Evolutionary conservation across 306 rosid species (phyloP), one percentile per base, ranked within the genome.

Genomic region (Echinosophora koreensis): DNA sequence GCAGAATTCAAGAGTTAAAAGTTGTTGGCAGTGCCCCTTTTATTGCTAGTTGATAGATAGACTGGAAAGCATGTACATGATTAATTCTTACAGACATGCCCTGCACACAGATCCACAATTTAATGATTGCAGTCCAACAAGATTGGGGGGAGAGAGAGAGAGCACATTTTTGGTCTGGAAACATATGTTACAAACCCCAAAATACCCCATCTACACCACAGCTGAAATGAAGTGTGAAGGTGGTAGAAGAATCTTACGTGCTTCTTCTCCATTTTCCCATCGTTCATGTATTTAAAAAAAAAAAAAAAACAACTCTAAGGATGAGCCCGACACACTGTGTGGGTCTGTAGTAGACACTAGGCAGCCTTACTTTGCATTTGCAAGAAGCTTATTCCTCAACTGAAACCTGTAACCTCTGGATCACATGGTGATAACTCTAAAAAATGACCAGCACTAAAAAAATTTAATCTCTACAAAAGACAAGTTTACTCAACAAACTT

Each of bases 231-330:
- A 55, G 41, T 69, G 37, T 74, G 69, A 73, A 69, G n/a, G 44
- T 6, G 57, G 37, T 10, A 39, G 41, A 59, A 74, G 37, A 64
- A 22, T 41, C 34, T 64, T 41, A 51, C 57, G 44, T 41, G 55
- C 57, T 73, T 58, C 57, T 73, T 58, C 44, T 60, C 32, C 54
- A 72, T 51, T 70, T 58, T 58, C 60, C 11, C 57, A 65, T 66
- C 70, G 30, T 62, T 44, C 51, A 32, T 9, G 4, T 30, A 54
- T 7, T n/a, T n/a, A n/a, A n/a, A n/a, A n/a, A n/a, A n/a, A 13
- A 61, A 66, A 39, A 39, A 4, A 35, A 35, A 2, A 8, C 7
- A 7, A 2, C 11, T 39, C 46, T 8, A 8, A 1, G n/a, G 50
- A 47, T 12, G 16, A 2, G 52, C 11, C 6, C 1, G 5, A 47